Percentiles rank a stretch among this genome's conserved stretches.
These are phyloP conservation scores for Nicotiana tabacum DNA, from an alignment of 257 asterid genomes.

Conservation along the genomic window DNA sequence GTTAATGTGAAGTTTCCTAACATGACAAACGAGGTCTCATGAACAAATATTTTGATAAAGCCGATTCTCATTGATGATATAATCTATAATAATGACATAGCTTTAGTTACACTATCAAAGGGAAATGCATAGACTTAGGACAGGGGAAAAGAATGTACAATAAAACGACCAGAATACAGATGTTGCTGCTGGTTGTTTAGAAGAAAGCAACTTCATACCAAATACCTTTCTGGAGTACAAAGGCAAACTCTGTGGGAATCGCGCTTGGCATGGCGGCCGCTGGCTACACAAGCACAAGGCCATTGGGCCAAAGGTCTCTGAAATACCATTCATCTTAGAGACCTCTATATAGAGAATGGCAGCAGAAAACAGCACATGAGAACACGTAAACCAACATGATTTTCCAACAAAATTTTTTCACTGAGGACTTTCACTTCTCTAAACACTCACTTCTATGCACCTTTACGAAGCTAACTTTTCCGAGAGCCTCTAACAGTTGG, in stretches of 20 bases:
- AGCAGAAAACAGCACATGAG: constrained; percentile 10
- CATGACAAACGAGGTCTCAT: background rate
- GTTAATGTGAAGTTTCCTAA: background rate
- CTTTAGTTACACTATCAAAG: background rate
- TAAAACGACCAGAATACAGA: background rate
- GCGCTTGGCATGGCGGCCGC: background rate
- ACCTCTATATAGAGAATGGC: background rate
- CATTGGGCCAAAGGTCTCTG: background rate
- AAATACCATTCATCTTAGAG: background rate
- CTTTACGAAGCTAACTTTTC: constrained; percentile 17
- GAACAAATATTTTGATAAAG: background rate
- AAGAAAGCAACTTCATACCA: background rate
- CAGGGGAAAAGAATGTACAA: background rate
- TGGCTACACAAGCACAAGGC: background rate
- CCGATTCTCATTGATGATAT: background rate
- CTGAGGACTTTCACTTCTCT: background rate
- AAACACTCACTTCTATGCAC: constrained; percentile 6
- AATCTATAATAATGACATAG: background rate
- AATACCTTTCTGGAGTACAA: background rate
- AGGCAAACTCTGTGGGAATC: background rate
- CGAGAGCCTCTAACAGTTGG: constrained; percentile 33
- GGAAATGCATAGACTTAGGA: background rate
- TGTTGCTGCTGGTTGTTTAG: background rate
- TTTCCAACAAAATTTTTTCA: background rate
- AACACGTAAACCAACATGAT: background rate